phyloP scores from a whole-genome alignment of 306 rosid genomes.

The Dalbergia cultrata region DNA sequence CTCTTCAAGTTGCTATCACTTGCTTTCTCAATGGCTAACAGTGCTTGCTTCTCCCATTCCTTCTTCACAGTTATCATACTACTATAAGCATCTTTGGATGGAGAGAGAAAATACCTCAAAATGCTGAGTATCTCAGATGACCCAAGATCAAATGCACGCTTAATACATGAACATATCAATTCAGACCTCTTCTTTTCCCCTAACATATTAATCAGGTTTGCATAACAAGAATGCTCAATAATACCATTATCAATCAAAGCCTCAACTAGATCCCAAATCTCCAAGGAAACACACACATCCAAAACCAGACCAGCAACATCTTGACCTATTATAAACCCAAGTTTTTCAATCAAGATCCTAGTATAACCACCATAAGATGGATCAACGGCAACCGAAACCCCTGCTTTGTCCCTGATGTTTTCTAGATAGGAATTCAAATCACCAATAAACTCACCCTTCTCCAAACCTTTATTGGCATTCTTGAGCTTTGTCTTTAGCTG shows the following conservation, averaged over 20 bases:
- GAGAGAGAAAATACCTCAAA: conserved; percentile 79
- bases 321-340: conserved; percentile 58
- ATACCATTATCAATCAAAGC: conserved; percentile 65
- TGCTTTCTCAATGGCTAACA: conserved; percentile 65
- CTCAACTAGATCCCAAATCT: conserved; percentile 81
- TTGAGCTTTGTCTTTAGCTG: conserved; percentile 62
- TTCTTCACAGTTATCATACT: conserved; percentile 65
- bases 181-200: conserved; percentile 69
- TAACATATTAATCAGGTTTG: conserved; percentile 57
- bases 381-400: conserved; percentile 53
- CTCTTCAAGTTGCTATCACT: conserved; percentile 49
- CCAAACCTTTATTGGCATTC: conserved; percentile 39
- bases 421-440: conserved; percentile 65
- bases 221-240: conserved; percentile 60
- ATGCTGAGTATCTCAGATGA: conserved; percentile 66
- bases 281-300: conserved; percentile 68
- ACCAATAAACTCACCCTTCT: conserved; percentile 59
- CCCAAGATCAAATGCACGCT: conserved; percentile 71
- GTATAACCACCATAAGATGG: conserved; percentile 49
- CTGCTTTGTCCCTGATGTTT: conserved; percentile 54
- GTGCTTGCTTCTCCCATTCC: conserved; percentile 83
- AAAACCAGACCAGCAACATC: conserved; percentile 70
- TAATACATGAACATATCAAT: conserved; percentile 73
- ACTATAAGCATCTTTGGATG: conserved; percentile 52
- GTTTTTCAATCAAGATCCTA: conserved; percentile 56